Conservation (phyloP, 768 basidiomycete species). For the Tricholoma matsutake region DNA sequence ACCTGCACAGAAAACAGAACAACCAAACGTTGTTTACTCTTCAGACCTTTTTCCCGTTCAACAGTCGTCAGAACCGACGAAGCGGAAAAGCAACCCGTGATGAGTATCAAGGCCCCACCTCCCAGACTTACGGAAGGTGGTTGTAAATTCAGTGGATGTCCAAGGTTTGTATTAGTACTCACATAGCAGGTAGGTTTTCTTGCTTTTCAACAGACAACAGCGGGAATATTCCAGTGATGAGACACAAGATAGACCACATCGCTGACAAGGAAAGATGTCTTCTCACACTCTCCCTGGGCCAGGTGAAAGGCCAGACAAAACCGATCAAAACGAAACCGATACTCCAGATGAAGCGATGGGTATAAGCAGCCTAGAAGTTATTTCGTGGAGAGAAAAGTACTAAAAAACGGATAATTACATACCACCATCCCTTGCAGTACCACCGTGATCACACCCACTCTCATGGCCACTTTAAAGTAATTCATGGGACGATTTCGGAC, state of each 20-base stretch:
- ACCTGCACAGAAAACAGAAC: constrained; percentile 21
- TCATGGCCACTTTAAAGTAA: constrained; percentile 19
- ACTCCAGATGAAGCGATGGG: constrained; percentile 69
- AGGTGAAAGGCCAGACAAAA: constrained; percentile 62
- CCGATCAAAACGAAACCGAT: constrained; percentile 60
- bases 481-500: constrained; percentile 1
- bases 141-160: neutral
- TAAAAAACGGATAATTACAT: constrained; percentile 1
- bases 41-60: constrained; percentile 6
- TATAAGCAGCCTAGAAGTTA: constrained; percentile 58
- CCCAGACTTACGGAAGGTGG: constrained; percentile 29
- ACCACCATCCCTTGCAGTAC: constrained; percentile 74
- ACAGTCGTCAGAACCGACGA: constrained; percentile 4
- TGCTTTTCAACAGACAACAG: constrained; percentile 68
- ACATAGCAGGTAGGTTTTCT: constrained; percentile 64
- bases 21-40: constrained; percentile 7
- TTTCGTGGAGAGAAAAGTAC: constrained; percentile 1
- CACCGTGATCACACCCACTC: constrained; percentile 31
- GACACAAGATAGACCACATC: constrained; percentile 49
- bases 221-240: constrained; percentile 64
- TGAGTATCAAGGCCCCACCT: constrained; percentile 47
- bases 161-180: constrained; percentile 20
- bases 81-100: constrained; percentile 26
- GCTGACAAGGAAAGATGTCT: constrained; percentile 23
- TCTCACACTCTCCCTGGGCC: constrained; percentile 35